These are phyloP conservation scores for Ophiostoma sp. DNA, from an alignment of 2,329 filamentous ascomycete species.

Conservation along the genomic window DNA sequence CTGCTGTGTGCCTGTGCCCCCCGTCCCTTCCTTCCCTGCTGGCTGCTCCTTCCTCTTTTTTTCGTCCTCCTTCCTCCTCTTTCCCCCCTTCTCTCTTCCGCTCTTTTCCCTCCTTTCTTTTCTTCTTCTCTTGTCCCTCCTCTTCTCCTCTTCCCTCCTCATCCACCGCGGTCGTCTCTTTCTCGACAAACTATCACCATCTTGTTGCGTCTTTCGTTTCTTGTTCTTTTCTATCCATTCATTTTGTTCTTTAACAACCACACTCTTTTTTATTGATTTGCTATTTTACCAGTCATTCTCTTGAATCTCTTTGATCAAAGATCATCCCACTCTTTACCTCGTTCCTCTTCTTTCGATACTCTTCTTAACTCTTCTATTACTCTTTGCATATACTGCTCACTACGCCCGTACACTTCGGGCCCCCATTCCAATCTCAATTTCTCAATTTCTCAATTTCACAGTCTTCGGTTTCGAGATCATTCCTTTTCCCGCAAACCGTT, in stretches of 20 bases:
- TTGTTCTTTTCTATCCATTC: slow-evolving; percentile 32
- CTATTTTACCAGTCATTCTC: slow-evolving; percentile 46
- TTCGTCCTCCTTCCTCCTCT: slow-evolving; percentile 16
- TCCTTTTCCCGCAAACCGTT: not conserved
- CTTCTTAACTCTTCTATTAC: not conserved
- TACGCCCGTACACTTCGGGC: slow-evolving; percentile 5
- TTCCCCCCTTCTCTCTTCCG: slow-evolving; percentile 19
- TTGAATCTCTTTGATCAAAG: slow-evolving; percentile 38
- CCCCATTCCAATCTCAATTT: not conserved
- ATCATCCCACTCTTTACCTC: slow-evolving; percentile 28
- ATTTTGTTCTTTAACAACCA: slow-evolving; percentile 39
- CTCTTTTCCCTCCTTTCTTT: slow-evolving; percentile 27
- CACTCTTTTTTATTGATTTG: slow-evolving; percentile 33
- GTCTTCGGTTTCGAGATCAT: slow-evolving; percentile 14
- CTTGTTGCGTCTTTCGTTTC: slow-evolving; percentile 34
- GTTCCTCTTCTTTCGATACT: slow-evolving; percentile 34
- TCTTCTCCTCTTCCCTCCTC: slow-evolving; percentile 18
- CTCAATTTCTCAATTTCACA: not conserved
- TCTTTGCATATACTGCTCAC: not conserved
- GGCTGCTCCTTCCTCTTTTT: not conserved
- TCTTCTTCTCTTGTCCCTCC: slow-evolving; percentile 20
- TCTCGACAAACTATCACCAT: slow-evolving; percentile 36
- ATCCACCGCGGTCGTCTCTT: slow-evolving; percentile 33
- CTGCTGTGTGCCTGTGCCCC: slow-evolving; percentile 8
- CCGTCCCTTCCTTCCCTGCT: slow-evolving; percentile 6